Conservation (phyloP, 257 asterid species). For the Echites panduratus region DNA sequence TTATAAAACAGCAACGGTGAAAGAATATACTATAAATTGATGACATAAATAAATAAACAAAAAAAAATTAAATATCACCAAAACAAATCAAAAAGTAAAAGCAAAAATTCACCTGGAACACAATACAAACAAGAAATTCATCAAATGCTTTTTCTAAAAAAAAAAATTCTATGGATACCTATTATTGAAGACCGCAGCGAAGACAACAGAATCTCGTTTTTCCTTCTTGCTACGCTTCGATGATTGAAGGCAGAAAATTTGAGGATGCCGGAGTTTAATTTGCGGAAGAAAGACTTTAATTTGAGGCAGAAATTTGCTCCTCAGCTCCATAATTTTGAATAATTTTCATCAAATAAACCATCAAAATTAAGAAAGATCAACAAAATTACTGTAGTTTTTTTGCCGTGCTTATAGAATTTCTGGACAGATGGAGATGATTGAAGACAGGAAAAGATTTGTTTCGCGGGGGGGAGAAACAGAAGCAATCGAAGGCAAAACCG, state of each 20-base stretch:
- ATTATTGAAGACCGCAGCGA: conserved; percentile 18
- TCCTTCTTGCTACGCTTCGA: conserved; percentile 25
- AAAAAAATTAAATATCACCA: too few relatives aligned
- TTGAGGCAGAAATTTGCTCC: conserved; percentile 43
- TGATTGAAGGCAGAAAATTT: conserved; percentile 21
- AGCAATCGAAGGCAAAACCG: background rate
- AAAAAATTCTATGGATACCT: conserved; percentile 2
- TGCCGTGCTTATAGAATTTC: background rate
- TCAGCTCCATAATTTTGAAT: conserved; percentile 50
- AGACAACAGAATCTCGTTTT: conserved; percentile 5
- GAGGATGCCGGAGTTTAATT: conserved; percentile 32
- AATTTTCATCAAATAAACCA: background rate
- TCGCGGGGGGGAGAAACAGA: background rate
- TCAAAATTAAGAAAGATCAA: background rate
- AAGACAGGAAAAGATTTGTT: background rate
- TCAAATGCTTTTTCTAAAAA: too few relatives aligned
- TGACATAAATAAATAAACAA: background rate
- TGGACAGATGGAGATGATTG: background rate
- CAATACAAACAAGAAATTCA: background rate
- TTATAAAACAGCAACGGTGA: background rate
- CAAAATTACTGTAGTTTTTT: background rate
- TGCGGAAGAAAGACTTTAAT: conserved; percentile 41
- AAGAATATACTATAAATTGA: background rate
- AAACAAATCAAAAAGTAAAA: background rate
- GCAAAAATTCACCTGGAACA: background rate